phyloP scores from a whole-genome alignment of 345 rosid species.

The Excoecaria cochinchinensis region DNA sequence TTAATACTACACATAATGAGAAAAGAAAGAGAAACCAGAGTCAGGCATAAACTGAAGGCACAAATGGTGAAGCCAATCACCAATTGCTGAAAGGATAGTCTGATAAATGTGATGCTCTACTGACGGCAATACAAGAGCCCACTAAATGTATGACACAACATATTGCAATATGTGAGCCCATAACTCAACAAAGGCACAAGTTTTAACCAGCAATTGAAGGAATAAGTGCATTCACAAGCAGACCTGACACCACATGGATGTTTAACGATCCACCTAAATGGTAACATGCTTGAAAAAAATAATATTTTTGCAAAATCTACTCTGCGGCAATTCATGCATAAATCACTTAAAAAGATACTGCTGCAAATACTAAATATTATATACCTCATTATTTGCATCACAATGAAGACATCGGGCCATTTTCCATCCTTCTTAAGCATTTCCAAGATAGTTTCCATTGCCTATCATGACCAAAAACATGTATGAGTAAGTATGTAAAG shows the following conservation, averaged over 20 bases:
- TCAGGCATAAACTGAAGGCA: not conserved
- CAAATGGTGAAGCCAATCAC: not conserved
- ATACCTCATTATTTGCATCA: slow-evolving; percentile 72
- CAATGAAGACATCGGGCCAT: slow-evolving; percentile 59
- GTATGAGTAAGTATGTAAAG: not conserved
- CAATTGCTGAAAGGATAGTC: not conserved
- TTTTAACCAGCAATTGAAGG: slow-evolving; percentile 9
- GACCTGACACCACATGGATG: not conserved
- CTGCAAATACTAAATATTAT: not conserved
- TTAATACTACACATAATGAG: too few relatives aligned
- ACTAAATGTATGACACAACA: not conserved
- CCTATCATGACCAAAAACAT: slow-evolving; percentile 42
- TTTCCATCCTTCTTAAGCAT: slow-evolving; percentile 76
- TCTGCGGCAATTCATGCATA: not conserved
- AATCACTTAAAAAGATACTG: not conserved
- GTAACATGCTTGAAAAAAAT: not conserved
- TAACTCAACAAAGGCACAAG: not conserved
- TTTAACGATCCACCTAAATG: slow-evolving; percentile 10
- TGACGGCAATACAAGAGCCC: not conserved
- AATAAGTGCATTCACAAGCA: not conserved
- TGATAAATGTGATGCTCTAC: not conserved
- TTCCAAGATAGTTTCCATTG: slow-evolving; percentile 64
- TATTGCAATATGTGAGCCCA: not conserved
- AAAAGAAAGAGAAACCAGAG: not conserved
- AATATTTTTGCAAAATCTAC: not conserved